A percentile compares a stretch with the other conserved stretches of the same genome.
phyloP scores from a whole-genome alignment of 257 asterid genomes.

The Anisodus tanguticus region DNA sequence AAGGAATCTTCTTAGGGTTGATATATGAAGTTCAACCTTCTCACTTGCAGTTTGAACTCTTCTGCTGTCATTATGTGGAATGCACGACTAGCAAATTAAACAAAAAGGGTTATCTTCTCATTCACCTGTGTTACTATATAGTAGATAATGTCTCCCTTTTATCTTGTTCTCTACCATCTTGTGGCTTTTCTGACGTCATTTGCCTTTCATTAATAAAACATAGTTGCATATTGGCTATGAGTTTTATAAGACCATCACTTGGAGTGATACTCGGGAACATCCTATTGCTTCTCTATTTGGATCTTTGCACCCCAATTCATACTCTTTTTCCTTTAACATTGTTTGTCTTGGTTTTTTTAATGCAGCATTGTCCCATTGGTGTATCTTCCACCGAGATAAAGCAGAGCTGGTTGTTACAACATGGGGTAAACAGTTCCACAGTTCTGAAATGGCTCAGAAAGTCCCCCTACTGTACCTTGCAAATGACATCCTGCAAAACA shows the following conservation, averaged over 20 bases:
- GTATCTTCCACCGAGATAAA: constrained; percentile 90
- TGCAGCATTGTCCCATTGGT: constrained; percentile 94
- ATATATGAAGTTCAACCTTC: constrained; percentile 8
- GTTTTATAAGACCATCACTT: background rate
- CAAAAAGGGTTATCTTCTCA: background rate
- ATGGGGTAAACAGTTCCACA: constrained; percentile 85
- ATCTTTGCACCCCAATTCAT: background rate
- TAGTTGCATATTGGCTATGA: constrained; percentile 12
- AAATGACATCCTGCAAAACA: constrained; percentile 90
- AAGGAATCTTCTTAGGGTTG: background rate
- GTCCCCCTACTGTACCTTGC: constrained; percentile 91
- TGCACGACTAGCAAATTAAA: constrained; percentile 16
- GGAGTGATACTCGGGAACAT: constrained; percentile 15
- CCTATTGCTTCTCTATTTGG: constrained; percentile 1
- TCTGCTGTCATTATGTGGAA: constrained; percentile 14
- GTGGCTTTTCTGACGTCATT: constrained; percentile 16
- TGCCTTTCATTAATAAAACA: background rate
- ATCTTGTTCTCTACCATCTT: background rate
- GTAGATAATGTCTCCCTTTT: background rate
- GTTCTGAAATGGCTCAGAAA: constrained; percentile 69
- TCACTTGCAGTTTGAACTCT: constrained; percentile 14
- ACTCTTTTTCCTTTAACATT: background rate
- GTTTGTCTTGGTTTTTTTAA: constrained; percentile 49
- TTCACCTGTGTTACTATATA: background rate
- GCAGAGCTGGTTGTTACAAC: constrained; percentile 83